Conservation (phyloP, 805 yeast genomes). For the Lipomyces kockii region DNA sequence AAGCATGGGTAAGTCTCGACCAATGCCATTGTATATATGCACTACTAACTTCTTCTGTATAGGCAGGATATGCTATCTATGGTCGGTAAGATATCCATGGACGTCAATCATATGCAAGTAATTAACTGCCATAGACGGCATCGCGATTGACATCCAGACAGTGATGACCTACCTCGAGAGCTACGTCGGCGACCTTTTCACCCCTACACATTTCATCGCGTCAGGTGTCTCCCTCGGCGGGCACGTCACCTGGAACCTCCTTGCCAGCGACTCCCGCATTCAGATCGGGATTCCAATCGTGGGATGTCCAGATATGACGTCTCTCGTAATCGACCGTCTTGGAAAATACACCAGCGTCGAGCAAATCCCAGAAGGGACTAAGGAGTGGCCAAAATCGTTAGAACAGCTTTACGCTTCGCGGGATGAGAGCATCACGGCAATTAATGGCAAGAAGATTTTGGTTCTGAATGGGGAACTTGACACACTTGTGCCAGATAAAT, state of each 20-base stretch:
- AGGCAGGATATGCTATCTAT: conserved; percentile 54
- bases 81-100: conserved; percentile 47
- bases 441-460: conserved; percentile 38
- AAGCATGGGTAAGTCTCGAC: conserved; percentile 50
- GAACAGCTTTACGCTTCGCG: conserved; percentile 21
- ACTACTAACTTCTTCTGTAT: not conserved
- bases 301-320: conserved; percentile 55
- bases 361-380: conserved; percentile 25
- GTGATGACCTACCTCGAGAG: conserved; percentile 54
- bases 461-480: conserved; percentile 48
- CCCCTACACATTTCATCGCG: conserved; percentile 46
- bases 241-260: conserved; percentile 57
- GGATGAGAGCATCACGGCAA: conserved; percentile 27
- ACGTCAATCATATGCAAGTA: not conserved
- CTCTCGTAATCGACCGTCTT: conserved; percentile 53
- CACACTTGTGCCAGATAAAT: conserved; percentile 45
- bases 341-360: conserved; percentile 24
- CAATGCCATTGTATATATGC: too few species aligned
- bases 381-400: conserved; percentile 36
- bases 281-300: conserved; percentile 55
- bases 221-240: conserved; percentile 64
- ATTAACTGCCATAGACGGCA: conserved; percentile 39
- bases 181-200: conserved; percentile 43
- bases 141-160: conserved; percentile 51
- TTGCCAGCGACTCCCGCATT: conserved; percentile 49